Evolutionary conservation across 768 basidiomycete species (phyloP).

Genomic region (Suillus discolor): DNA sequence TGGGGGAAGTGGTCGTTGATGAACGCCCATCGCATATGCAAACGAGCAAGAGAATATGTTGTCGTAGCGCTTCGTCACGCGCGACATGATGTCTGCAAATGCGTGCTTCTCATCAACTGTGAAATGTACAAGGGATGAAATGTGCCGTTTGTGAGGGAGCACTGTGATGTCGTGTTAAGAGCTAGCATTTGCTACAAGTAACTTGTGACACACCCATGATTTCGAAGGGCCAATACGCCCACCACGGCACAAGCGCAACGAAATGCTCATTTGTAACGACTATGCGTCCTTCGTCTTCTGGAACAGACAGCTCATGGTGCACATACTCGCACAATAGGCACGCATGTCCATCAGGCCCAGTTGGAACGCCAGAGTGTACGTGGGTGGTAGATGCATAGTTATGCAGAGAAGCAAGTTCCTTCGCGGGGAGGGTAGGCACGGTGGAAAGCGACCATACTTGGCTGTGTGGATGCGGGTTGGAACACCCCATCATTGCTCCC

Average conservation of each 20-base stretch:
- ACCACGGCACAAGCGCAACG: slow-evolving; percentile 89
- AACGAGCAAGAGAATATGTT: slow-evolving; percentile 86
- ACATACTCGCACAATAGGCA: slow-evolving; percentile 85
- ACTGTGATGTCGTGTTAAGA: slow-evolving; percentile 43
- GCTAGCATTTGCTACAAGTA: background rate
- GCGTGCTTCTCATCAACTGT: slow-evolving; percentile 58
- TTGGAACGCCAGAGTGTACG: slow-evolving; percentile 48
- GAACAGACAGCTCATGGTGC: slow-evolving; percentile 55
- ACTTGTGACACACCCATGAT: slow-evolving; percentile 52
- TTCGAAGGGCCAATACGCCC: slow-evolving; percentile 96
- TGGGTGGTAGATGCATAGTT: slow-evolving; percentile 44
- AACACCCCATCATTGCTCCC: slow-evolving; percentile 94
- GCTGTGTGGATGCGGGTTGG: slow-evolving; percentile 93
- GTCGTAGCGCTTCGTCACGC: slow-evolving; percentile 69
- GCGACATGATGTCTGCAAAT: slow-evolving; percentile 69
- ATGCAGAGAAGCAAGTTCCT: slow-evolving; percentile 61
- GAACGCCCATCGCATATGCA: slow-evolving; percentile 94
- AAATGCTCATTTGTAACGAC: slow-evolving; percentile 76
- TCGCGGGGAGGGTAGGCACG: slow-evolving; percentile 69
- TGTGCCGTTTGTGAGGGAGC: slow-evolving; percentile 76
- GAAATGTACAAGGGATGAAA: slow-evolving; percentile 69
- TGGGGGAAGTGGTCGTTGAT: slow-evolving; percentile 73
- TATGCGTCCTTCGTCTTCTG: slow-evolving; percentile 55
- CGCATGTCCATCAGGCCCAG: slow-evolving; percentile 55
- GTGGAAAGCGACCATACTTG: slow-evolving; percentile 83